phyloP scores from a whole-genome alignment of 2,329 filamentous ascomycete species.

The Sporothrix humicola region DNA sequence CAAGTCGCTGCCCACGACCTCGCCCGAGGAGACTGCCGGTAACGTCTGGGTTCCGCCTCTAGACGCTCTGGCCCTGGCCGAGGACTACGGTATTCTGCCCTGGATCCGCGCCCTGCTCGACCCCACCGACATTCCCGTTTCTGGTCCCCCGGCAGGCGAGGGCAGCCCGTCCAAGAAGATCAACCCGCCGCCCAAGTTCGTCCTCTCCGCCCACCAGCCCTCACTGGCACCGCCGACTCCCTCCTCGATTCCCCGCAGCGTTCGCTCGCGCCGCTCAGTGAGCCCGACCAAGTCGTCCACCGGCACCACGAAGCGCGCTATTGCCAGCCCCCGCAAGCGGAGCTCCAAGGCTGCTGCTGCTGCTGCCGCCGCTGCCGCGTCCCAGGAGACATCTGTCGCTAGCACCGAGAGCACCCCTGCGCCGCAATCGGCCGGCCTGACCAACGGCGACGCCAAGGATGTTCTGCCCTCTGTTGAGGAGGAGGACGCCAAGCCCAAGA shows the following conservation, averaged over 20 bases:
- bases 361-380: conserved; percentile 34
- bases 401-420: conserved; percentile 39
- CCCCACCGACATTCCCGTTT: conserved; percentile 72
- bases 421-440: conserved; percentile 40
- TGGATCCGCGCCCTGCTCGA: conserved; percentile 96
- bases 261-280: conserved; percentile 61
- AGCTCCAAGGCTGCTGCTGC: conserved; percentile 48
- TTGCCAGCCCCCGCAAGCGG: conserved; percentile 63
- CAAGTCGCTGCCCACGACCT: conserved; percentile 80
- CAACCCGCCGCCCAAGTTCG: conserved; percentile 77
- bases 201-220: conserved; percentile 47
- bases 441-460: conserved; percentile 50
- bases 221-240: conserved; percentile 58
- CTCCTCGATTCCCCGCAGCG: conserved; percentile 51
- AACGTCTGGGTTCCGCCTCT: conserved; percentile 94
- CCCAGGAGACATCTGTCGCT: conserved; percentile 46
- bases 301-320: conserved; percentile 45
- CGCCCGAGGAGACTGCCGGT: conserved; percentile 88
- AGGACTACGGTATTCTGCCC: conserved; percentile 81
- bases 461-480: conserved; percentile 60
- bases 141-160: conserved; percentile 51
- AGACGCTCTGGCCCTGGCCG: conserved; percentile 78
- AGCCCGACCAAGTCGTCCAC: conserved; percentile 58
- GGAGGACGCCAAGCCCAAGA: conserved; percentile 49
- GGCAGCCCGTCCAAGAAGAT: conserved; percentile 75